Base-by-base conservation (phyloP, 805 yeast genomes). In the Myxozyma kluyveri region DNA sequence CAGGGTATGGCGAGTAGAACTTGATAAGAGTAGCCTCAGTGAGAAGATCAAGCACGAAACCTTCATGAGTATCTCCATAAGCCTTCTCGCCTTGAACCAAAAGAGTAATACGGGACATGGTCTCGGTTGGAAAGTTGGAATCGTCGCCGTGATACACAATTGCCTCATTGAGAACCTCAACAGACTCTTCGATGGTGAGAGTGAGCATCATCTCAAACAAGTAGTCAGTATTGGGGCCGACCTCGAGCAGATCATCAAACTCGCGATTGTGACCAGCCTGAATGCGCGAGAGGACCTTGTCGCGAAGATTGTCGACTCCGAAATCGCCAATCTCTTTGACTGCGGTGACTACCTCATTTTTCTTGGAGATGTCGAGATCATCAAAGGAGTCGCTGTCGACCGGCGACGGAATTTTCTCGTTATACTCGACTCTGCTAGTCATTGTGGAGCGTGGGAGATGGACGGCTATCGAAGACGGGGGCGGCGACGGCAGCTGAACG, bases 1-100 rank as follows among this genome's bases (percentile, higher is more conserved):
- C 87, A 0, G 84, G 80, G 63, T 82, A 82, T 7, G 86, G 85
- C 18, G 82, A 77, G 59, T 73, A 47, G 40, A 49, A 72, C 66
- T 54, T 44, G 33, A 71, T 72, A 19, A 63, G 52, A 22, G 71
- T 65, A 14, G 73, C 75, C 37, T 61, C 53, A 2, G 18, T 40
- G 10, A 59, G 56, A 29, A 54, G 42, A n/a, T 63, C 61, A 19
- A 51, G 47, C 9, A 40, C 54, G 60, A 77, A 51, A 12, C 17
- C 19, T 3, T 24, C 38, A 10, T 22, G 26, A 22, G 32, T 38
- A 3, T 29, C 37, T 9, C 40, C 56, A 32, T 54, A 54, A 9
- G 2, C 41, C 38, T 49, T 49, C 2, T 23, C 65, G 4, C 69
- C 69, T 2, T 63, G 50, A 2, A 65, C 55, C 9, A 72, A 61